Conservation (phyloP, 2,329 filamentous ascomycete species). For the Aureobasidium lini region DNA sequence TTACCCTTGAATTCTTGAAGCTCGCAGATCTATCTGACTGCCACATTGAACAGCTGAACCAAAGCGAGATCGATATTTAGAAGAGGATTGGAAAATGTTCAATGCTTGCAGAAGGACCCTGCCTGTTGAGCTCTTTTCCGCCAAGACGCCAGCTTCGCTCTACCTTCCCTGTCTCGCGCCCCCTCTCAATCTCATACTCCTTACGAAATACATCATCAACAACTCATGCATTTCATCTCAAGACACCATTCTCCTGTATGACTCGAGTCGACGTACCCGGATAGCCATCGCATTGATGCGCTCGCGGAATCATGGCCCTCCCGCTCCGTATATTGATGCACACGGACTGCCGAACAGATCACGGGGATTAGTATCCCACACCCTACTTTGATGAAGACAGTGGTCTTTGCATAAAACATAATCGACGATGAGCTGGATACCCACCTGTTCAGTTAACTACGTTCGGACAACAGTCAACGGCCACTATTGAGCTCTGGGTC, state of each 20-base stretch:
- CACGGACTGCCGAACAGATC: not conserved
- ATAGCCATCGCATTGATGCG: not conserved
- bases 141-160: not conserved
- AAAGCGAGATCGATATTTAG: too few species aligned
- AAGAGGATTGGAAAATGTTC: too few species aligned
- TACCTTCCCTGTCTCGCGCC: not conserved
- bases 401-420: not conserved
- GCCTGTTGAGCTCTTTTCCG: not conserved
- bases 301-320: not conserved
- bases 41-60: too few species aligned
- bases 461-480: not conserved
- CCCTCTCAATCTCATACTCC: not conserved
- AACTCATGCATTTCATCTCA: not conserved
- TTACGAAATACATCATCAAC: too few species aligned
- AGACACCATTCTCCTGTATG: not conserved
- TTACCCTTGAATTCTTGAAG: too few species aligned
- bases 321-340: not conserved
- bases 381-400: not conserved
- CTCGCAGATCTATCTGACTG: too few species aligned
- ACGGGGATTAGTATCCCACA: not conserved
- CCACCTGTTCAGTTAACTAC: not conserved
- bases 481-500: too few species aligned
- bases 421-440: not conserved
- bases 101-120: not conserved
- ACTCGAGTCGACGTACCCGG: too few species aligned